Evolutionary conservation across 768 basidiomycete genomes (phyloP).

Genomic region (Suillus variegatus): DNA sequence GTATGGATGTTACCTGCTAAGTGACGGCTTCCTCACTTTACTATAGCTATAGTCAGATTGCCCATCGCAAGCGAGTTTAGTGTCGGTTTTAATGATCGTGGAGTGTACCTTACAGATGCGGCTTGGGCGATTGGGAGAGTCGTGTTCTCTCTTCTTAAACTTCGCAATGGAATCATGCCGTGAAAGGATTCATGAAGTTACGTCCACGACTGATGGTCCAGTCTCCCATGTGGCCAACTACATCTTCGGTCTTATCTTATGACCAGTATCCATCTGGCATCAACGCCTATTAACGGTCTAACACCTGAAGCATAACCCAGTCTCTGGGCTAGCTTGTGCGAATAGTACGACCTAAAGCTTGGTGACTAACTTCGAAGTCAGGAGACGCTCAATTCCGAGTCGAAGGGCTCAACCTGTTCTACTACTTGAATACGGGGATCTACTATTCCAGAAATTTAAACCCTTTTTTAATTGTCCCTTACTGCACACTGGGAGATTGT

Average conservation of each 20-base stretch:
- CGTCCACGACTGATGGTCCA: slow-evolving; percentile 45
- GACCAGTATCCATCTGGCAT: slow-evolving; percentile 46
- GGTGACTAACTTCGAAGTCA: background rate
- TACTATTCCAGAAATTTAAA: background rate
- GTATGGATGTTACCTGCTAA: slow-evolving; percentile 34
- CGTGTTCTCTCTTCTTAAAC: slow-evolving; percentile 51
- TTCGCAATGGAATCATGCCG: slow-evolving; percentile 49
- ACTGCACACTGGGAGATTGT: background rate
- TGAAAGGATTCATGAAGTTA: slow-evolving; percentile 54
- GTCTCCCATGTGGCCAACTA: slow-evolving; percentile 63
- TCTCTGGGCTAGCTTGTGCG: background rate
- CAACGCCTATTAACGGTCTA: slow-evolving; percentile 48
- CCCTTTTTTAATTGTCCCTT: background rate
- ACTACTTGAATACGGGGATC: background rate
- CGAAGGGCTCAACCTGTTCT: background rate
- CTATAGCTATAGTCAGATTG: slow-evolving; percentile 34
- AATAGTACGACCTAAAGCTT: background rate
- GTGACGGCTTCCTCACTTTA: slow-evolving; percentile 3
- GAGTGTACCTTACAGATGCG: slow-evolving; percentile 43
- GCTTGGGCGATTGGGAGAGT: slow-evolving; percentile 21
- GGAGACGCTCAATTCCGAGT: background rate
- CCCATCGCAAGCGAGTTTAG: slow-evolving; percentile 77
- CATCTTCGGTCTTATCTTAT: slow-evolving; percentile 42
- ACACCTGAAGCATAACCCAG: slow-evolving; percentile 34
- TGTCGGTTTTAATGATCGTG: slow-evolving; percentile 66